phyloP scores from a whole-genome alignment of 495 filamentous ascomycete genomes.

The Margaritispora aquatica region DNA sequence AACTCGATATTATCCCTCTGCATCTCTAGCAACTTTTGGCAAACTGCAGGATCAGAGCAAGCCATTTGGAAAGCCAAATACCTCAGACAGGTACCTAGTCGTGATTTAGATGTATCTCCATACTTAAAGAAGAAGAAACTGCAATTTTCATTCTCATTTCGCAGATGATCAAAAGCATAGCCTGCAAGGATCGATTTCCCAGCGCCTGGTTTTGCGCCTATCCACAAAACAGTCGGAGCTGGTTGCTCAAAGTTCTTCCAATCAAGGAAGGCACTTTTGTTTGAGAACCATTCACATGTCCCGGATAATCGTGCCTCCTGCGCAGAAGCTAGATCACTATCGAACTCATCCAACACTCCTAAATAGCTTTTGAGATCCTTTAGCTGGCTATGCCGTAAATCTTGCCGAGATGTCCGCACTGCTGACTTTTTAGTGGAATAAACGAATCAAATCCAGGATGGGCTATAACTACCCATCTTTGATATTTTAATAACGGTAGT shows the following conservation, averaged over 20 bases:
- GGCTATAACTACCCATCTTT: too few species aligned
- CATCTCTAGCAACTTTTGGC: neutral
- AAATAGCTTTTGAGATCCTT: neutral
- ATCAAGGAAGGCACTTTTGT: neutral
- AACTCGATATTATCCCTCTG: neutral
- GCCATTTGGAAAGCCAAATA: constrained; percentile 32
- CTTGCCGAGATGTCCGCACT: neutral
- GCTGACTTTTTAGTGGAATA: too few species aligned
- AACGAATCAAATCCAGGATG: too few species aligned
- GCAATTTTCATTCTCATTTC: constrained; percentile 17
- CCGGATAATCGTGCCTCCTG: neutral
- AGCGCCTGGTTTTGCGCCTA: constrained; percentile 24
- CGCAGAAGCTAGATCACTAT: neutral
- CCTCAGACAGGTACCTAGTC: constrained; percentile 18
- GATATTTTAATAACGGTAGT: too few species aligned
- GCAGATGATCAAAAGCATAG: constrained; percentile 28
- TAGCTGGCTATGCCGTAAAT: neutral
- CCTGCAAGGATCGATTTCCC: constrained; percentile 34
- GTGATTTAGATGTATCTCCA: constrained; percentile 19
- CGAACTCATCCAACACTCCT: neutral
- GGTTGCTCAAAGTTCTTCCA: neutral
- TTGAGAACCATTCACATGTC: neutral
- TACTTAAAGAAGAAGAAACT: constrained; percentile 32
- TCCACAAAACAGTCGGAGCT: constrained; percentile 19
- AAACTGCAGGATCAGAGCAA: neutral